phyloP scores from a whole-genome alignment of 179 eudicot genomes.

The Kewa caespitosa region DNA sequence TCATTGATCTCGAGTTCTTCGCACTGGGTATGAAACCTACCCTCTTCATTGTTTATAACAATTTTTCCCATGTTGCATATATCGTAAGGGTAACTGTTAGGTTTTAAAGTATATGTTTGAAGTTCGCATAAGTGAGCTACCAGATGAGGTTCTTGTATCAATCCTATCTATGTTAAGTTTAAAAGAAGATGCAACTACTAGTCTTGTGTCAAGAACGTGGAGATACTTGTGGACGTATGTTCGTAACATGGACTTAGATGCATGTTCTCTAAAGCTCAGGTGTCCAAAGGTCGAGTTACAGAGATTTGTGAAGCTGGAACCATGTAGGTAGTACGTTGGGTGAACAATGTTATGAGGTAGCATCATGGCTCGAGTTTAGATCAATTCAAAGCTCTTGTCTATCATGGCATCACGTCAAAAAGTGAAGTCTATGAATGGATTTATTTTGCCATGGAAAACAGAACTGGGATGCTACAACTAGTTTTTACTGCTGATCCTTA shows the following conservation, averaged over 20 bases:
- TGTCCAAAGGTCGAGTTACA: background rate
- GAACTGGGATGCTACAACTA: background rate
- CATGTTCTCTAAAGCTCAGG: background rate
- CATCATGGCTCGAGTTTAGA: background rate
- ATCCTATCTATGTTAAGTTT: background rate
- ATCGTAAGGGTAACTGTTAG: background rate
- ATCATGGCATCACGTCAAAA: background rate
- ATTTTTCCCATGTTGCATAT: too few relatives aligned
- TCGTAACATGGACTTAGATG: background rate
- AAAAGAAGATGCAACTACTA: constrained; percentile 1
- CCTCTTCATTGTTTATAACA: too few relatives aligned
- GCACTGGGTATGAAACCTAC: too few relatives aligned
- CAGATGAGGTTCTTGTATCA: background rate
- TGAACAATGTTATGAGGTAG: background rate
- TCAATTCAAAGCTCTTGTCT: background rate
- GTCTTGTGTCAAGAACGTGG: background rate
- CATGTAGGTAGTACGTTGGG: background rate
- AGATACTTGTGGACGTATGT: constrained; percentile 4
- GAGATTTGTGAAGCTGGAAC: background rate
- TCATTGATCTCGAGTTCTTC: too few relatives aligned
- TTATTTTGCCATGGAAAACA: background rate
- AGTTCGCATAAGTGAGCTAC: background rate
- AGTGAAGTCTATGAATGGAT: background rate
- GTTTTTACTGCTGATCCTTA: background rate
- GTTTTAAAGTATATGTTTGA: background rate